phyloP scores from a whole-genome alignment of 805 yeast genomes.

The Saturnispora galanensis region DNA sequence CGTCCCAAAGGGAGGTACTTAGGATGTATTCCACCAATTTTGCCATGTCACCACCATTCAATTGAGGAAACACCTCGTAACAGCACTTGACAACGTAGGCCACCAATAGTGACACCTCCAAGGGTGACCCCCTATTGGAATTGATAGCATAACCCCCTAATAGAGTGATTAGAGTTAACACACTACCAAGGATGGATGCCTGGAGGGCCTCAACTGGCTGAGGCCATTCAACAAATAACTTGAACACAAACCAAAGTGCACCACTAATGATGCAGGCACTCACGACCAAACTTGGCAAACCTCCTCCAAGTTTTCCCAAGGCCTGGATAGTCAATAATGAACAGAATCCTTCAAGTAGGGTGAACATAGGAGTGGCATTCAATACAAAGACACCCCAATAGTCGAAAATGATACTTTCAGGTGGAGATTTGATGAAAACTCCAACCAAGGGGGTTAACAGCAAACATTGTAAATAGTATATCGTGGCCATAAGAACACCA shows the following conservation, averaged over 20 bases:
- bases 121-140: constrained; percentile 77
- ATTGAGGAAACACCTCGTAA: constrained; percentile 85
- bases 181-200: constrained; percentile 80
- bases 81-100: constrained; percentile 89
- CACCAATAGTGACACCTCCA: constrained; percentile 77
- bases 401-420: constrained; percentile 16
- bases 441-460: neutral
- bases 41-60: constrained; percentile 41
- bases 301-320: constrained; percentile 67
- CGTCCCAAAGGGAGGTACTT: constrained; percentile 38
- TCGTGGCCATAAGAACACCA: constrained; percentile 20
- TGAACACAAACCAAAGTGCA: constrained; percentile 66
- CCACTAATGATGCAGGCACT: constrained; percentile 71
- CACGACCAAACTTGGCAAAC: constrained; percentile 58
- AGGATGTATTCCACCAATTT: constrained; percentile 27
- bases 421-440: neutral
- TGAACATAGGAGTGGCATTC: constrained; percentile 82
- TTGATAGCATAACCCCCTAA: constrained; percentile 78
- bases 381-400: constrained; percentile 60
- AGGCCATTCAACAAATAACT: constrained; percentile 66
- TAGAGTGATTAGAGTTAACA: constrained; percentile 63
- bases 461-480: constrained; percentile 60
- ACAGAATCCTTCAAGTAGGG: constrained; percentile 88
- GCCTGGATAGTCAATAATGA: constrained; percentile 87
- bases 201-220: constrained; percentile 54